Base-by-base conservation (phyloP, 306 rosid species). In the Quillaja saponaria region DNA sequence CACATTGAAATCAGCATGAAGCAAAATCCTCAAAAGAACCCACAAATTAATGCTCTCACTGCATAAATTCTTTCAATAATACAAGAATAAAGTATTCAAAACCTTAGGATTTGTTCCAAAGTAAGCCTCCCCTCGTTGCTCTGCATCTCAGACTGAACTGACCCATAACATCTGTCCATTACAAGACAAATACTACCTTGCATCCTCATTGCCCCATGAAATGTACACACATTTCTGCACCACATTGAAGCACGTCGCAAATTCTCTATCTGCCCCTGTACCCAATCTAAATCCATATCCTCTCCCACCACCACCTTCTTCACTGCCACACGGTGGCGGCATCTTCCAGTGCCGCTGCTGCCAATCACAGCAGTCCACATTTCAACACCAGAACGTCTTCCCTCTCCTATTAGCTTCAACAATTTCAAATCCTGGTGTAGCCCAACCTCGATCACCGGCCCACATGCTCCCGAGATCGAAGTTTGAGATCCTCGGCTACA, bases 71-170 rank as follows among this genome's bases (percentile, higher is more conserved):
- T n/a, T n/a, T n/a, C n/a, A n/a, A n/a, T n/a, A n/a, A n/a, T n/a
- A n/a, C n/a, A n/a, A n/a, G 6, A 7, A 45, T 18, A 10, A 37
- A 37, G 7, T 37, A 37, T 6, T 40, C 51, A 64, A 62, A 82
- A 92, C 99, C 99, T 89, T 71, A 92, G 75, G 42, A 92, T 94
- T 87, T 92, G 99, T 81, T 92, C 99, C 89, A 92, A 75, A 62
- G 99, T 92, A 53, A 92, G 95, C 52, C 99, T 76, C 64, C 99
- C 99, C 71, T 92, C 90, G 39, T 92, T 92, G 8, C 85, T 82
- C 69, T 81, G 89, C 99, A 92, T 92, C 84, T 86, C 96, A 7
- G 96, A 84, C 62, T 87, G 96, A 73, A 92, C 87, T 49, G 99
- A 92, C 66, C 95, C 96, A 58, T 75, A 77, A 55, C 99, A 86